These are phyloP conservation scores for Penicillium freii DNA, from an alignment of 2,329 filamentous ascomycete genomes.

Conservation along the genomic window DNA sequence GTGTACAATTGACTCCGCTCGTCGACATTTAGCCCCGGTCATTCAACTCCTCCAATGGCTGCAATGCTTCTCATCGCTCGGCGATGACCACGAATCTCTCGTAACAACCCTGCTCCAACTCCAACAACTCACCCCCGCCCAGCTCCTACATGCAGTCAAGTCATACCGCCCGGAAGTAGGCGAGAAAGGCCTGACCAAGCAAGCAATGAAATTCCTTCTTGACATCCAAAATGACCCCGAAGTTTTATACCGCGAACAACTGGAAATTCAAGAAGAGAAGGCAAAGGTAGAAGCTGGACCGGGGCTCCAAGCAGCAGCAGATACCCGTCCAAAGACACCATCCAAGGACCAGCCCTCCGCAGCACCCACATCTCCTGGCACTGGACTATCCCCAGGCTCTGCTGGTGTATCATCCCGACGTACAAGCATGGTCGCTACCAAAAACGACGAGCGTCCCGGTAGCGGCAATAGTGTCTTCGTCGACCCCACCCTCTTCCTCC, in stretches of 20 bases:
- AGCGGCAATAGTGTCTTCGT: conserved; percentile 58
- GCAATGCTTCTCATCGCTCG: conserved; percentile 93
- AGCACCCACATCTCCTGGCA: conserved; percentile 22
- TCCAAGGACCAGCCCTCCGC: conserved; percentile 18
- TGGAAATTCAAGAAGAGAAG: conserved; percentile 32
- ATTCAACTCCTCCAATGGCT: conserved; percentile 96
- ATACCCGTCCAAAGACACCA: conserved; percentile 33
- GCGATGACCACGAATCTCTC: conserved; percentile 83
- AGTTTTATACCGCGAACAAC: conserved; percentile 48
- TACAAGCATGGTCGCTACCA: conserved; percentile 19
- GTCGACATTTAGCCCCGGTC: conserved; percentile 81
- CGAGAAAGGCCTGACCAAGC: conserved; percentile 86
- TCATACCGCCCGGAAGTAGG: conserved; percentile 94
- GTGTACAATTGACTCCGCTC: conserved; percentile 77
- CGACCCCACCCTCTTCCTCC: conserved; percentile 87
- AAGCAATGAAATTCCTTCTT: conserved; percentile 79
- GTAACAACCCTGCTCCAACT: conserved; percentile 87
- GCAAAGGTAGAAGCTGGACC: conserved; percentile 20
- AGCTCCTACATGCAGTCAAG: conserved; percentile 86
- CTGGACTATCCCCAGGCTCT: conserved; percentile 23
- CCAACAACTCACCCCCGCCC: conserved; percentile 77
- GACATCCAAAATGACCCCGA: conserved; percentile 74
- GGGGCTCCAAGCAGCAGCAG: conserved; percentile 8
- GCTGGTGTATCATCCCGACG: conserved; percentile 26
- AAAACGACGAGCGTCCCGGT: conserved; percentile 28